phyloP scores from a whole-genome alignment of 495 filamentous ascomycete genomes.

The Lasiosphaeria ovina region DNA sequence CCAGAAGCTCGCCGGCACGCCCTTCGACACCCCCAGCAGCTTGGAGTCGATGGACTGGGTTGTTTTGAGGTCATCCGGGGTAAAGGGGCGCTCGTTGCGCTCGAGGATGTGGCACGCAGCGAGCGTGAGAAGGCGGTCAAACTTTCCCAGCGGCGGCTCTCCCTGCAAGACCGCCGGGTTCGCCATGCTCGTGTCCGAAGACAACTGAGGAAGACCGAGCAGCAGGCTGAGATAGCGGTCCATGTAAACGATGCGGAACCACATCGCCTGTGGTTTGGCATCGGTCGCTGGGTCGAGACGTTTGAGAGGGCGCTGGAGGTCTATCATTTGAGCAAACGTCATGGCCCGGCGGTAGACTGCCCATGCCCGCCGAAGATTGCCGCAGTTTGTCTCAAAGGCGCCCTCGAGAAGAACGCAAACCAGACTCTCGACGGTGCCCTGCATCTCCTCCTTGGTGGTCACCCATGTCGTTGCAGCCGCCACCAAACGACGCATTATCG shows the following conservation, averaged over 20 bases:
- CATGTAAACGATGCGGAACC: slow-evolving; percentile 34
- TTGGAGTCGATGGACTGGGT: slow-evolving; percentile 27
- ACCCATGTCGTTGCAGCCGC: slow-evolving; percentile 41
- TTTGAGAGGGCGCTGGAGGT: slow-evolving; percentile 36
- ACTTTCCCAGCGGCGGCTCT: slow-evolving; percentile 5
- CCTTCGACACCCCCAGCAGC: slow-evolving; percentile 26
- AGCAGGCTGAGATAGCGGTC: slow-evolving; percentile 33
- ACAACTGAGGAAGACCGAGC: slow-evolving; percentile 31
- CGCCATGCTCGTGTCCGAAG: slow-evolving; percentile 24
- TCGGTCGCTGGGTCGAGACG: too few relatives aligned
- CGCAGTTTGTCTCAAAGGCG: slow-evolving; percentile 44
- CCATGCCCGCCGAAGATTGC: slow-evolving; percentile 47
- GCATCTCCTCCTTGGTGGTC: slow-evolving; percentile 45
- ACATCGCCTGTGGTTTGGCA: slow-evolving; percentile 26
- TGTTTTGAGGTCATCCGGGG: background rate
- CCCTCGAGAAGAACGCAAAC: slow-evolving; percentile 50
- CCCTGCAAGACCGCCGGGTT: slow-evolving; percentile 13
- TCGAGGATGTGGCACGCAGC: slow-evolving; percentile 16
- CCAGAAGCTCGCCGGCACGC: slow-evolving; percentile 37
- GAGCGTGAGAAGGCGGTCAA: slow-evolving; percentile 16
- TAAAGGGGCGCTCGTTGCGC: slow-evolving; percentile 29
- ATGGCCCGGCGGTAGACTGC: slow-evolving; percentile 44
- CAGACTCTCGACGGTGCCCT: slow-evolving; percentile 44
- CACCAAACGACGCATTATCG: slow-evolving; percentile 28
- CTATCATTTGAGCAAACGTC: slow-evolving; percentile 41